Evolutionary conservation across 495 filamentous ascomycete genomes (phyloP).

Genomic region (Haplographium delicatum): DNA sequence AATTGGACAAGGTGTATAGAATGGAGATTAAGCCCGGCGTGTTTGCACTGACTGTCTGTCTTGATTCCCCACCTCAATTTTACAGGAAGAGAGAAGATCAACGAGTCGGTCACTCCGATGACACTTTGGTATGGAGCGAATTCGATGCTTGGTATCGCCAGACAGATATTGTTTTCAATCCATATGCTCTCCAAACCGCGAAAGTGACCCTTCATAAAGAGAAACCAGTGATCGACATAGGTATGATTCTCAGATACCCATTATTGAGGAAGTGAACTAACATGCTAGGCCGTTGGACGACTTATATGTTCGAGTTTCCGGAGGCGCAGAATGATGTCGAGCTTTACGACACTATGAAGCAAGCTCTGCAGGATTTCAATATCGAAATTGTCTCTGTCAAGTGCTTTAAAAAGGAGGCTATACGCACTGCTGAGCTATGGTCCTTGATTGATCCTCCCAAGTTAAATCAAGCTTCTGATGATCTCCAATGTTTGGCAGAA

Average conservation of each 20-base stretch:
- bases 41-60: constrained; percentile 48
- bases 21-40: constrained; percentile 28
- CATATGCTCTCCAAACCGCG: constrained; percentile 29
- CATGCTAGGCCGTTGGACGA: constrained; percentile 55
- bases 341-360: constrained; percentile 9
- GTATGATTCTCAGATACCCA: constrained; percentile 24
- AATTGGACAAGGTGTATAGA: constrained; percentile 53
- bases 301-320: constrained; percentile 52
- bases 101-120: constrained; percentile 35
- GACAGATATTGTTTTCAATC: constrained; percentile 58
- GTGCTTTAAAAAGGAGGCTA: background rate
- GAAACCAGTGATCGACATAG: constrained; percentile 67
- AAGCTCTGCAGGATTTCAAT: constrained; percentile 69
- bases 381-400: constrained; percentile 37
- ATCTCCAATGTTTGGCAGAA: constrained; percentile 42
- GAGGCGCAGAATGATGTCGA: constrained; percentile 17
- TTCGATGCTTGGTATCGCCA: constrained; percentile 70
- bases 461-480: constrained; percentile 1
- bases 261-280: constrained; percentile 28
- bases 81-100: constrained; percentile 46
- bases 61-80: constrained; percentile 61
- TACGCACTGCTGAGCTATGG: constrained; percentile 13
- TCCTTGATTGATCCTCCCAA: constrained; percentile 16
- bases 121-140: constrained; percentile 54
- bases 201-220: constrained; percentile 52